Base-by-base conservation (phyloP, 2,329 filamentous ascomycete species). In the Corinectria fuckeliana region DNA sequence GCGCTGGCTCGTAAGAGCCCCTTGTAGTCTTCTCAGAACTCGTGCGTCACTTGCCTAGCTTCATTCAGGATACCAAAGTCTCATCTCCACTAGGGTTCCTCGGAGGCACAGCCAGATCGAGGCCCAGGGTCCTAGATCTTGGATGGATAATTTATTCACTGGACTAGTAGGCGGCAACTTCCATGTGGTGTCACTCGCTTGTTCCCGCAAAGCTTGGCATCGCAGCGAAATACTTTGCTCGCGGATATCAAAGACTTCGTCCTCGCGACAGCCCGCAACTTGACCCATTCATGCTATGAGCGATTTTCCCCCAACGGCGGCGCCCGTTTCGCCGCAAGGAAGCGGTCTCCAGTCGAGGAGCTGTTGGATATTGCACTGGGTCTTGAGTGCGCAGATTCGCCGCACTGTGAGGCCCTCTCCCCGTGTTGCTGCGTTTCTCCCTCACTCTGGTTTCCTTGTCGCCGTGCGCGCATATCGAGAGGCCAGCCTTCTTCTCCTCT, bases 121-220 rank as follows among this genome's bases (percentile, higher is more conserved):
- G 28, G 28, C 16, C 14, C 53, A 32, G 38, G 18, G 14, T n/a
- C n/a, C 42, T 39, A 36, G 30, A 50, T 45, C 45, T 32, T 28
- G 50, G n/a, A n/a, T n/a, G n/a, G n/a, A n/a, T n/a, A n/a, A n/a
- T n/a, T n/a, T n/a, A n/a, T n/a, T n/a, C n/a, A n/a, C 45, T 56
- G 41, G 45, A 62, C n/a, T n/a, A n/a, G n/a, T 62, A 60, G 58
- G 50, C 41, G 48, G 61, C 36, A 59, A 65, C 63, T 44, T 65
- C 20, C 30, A 56, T 59, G 60, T 58, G 52, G 49, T 25, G 63
- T 65, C 56, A 64, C 63, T 64, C 51, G 59, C 44, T 62, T 66
- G 63, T 66, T 55, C 56, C 58, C 50, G 53, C 52, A 44, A 54
- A 56, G 55, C 61, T 57, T 62, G 55, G 52, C 50, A 28, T 52